phyloP scores from a whole-genome alignment of 768 basidiomycete species.

The Trametes elegans region DNA sequence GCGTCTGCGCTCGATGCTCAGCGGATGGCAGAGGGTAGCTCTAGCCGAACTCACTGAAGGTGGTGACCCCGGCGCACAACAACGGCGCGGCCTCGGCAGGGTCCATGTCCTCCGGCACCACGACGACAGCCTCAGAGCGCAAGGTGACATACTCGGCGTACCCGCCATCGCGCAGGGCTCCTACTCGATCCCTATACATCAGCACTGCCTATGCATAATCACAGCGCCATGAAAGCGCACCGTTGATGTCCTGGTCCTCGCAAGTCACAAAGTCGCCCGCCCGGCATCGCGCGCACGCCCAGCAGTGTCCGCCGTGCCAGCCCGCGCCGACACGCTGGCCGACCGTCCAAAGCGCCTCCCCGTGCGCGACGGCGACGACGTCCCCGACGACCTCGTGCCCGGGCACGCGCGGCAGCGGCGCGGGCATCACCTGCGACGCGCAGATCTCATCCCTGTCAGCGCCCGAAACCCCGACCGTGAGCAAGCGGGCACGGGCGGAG shows the following conservation, averaged over 20 bases:
- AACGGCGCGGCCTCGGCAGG: conserved; percentile 31
- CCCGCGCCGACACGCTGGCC: conserved; percentile 32
- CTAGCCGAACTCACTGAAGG: conserved; percentile 57
- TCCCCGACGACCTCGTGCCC: conserved; percentile 31
- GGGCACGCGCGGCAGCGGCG: conserved; percentile 25
- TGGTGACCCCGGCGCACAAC: conserved; percentile 38
- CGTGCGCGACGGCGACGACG: conserved; percentile 21
- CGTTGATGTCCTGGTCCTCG: conserved; percentile 24
- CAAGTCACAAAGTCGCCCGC: conserved; percentile 29
- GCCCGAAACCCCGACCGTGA: not conserved
- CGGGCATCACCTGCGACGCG: conserved; percentile 14
- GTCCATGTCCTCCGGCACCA: conserved; percentile 26
- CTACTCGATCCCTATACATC: conserved; percentile 14
- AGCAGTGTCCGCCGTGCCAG: conserved; percentile 31
- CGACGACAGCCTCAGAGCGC: conserved; percentile 26
- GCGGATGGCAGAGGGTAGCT: conserved; percentile 48
- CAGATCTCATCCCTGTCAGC: conserved; percentile 22
- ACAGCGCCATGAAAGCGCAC: not conserved
- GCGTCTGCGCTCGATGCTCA: conserved; percentile 11
- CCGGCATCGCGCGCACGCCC: conserved; percentile 26
- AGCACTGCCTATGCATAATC: not conserved
- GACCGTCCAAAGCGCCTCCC: conserved; percentile 22
- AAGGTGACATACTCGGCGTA: conserved; percentile 30
- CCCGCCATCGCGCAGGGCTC: conserved; percentile 28
- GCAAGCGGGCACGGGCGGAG: not conserved